These are phyloP conservation scores for Aspergillus alliaceus DNA, from an alignment of 2,329 filamentous ascomycete genomes.

Conservation along the genomic window DNA sequence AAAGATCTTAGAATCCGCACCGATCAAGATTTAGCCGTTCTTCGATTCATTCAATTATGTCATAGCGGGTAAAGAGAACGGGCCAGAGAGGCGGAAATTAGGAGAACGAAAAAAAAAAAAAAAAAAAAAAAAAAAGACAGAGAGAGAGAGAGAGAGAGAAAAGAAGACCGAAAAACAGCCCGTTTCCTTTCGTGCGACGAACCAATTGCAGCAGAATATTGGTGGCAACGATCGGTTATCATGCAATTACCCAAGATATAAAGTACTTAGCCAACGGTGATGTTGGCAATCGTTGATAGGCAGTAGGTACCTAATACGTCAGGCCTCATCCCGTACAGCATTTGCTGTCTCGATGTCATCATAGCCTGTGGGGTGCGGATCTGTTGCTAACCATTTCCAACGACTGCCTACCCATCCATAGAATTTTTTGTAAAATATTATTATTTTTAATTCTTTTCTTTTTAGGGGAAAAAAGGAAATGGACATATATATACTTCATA, in stretches of 20 bases:
- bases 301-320: constrained; percentile 1
- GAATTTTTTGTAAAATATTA: not conserved
- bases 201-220: not conserved
- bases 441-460: too few relatives aligned
- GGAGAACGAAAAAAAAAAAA: not conserved
- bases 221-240: not conserved
- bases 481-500: not conserved
- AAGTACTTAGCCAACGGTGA: not conserved
- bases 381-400: not conserved
- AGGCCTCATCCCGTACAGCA: not conserved
- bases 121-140: not conserved
- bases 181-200: not conserved
- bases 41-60: not conserved
- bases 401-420: not conserved
- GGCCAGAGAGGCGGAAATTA: not conserved
- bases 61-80: not conserved
- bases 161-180: not conserved
- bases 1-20: not conserved
- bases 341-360: constrained; percentile 4
- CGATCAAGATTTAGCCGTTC: not conserved
- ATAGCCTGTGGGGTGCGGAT: constrained; percentile 4
- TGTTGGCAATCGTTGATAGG: too few relatives aligned
- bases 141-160: not conserved
- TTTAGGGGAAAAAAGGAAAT: not conserved
- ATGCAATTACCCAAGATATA: not conserved